Evolutionary conservation across 192 early-diverging fungal species (phyloP).

Genomic region (Coemansia sp.): DNA sequence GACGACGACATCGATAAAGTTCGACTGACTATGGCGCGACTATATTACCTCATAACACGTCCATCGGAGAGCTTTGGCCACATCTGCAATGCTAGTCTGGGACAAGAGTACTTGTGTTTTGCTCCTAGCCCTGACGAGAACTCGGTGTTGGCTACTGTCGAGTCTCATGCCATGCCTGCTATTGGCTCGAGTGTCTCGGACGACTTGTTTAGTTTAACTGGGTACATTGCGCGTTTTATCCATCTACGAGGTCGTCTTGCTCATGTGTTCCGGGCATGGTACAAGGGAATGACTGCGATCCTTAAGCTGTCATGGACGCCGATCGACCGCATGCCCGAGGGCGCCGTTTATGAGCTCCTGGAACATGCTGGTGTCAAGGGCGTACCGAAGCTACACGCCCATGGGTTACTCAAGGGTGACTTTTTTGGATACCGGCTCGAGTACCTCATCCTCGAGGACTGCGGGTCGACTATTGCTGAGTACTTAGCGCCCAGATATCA

Average conservation of each 20-base stretch:
- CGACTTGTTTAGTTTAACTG: background rate
- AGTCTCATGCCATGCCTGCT: background rate
- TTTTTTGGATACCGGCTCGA: conserved; percentile 10
- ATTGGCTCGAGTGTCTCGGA: background rate
- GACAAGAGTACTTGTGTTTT: background rate
- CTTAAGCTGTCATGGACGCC: conserved; percentile 17
- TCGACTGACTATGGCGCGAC: background rate
- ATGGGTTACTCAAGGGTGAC: background rate
- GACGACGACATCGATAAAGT: background rate
- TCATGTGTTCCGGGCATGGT: background rate
- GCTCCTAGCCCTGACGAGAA: background rate
- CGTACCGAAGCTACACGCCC: background rate
- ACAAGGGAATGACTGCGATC: background rate
- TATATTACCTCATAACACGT: background rate
- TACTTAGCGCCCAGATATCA: background rate
- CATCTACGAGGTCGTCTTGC: background rate
- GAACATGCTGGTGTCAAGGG: background rate
- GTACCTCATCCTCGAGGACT: conserved; percentile 17
- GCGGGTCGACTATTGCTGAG: background rate
- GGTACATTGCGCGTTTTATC: background rate
- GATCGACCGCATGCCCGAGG: conserved; percentile 6
- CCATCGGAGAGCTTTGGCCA: conserved; percentile 7
- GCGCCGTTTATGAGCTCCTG: conserved; percentile 12
- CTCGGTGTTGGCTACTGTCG: background rate
- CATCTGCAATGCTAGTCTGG: background rate